phyloP scores from a whole-genome alignment of 2,329 filamentous ascomycete genomes.

The Pestalotiopsis fici region DNA sequence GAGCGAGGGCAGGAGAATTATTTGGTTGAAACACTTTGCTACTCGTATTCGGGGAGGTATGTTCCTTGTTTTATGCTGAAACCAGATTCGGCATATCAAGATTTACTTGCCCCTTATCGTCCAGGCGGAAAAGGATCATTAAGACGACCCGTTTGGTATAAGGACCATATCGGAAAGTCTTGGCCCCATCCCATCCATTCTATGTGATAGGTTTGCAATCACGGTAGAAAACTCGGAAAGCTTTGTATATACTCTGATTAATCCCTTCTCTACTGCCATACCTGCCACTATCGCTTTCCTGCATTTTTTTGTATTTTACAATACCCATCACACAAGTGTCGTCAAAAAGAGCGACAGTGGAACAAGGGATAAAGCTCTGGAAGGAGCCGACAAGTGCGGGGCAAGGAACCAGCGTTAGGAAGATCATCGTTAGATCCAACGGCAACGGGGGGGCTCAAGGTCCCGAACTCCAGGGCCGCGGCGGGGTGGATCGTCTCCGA shows the following conservation, averaged over 20 bases:
- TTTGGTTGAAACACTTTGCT: not conserved
- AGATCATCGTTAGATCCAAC: not conserved
- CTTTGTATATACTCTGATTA: no score
- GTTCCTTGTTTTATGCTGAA: not conserved
- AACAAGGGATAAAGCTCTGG: not conserved
- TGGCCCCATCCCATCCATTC: no score
- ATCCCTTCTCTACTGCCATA: no score
- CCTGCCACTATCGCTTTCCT: no score
- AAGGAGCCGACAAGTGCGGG: not conserved
- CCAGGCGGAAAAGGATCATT: not conserved
- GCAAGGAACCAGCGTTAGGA: no score
- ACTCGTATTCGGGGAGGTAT: not conserved
- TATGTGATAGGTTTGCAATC: no score
- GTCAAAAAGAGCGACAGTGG: not conserved
- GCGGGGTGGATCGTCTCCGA: not conserved
- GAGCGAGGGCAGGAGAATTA: not conserved
- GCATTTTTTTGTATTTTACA: no score
- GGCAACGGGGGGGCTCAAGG: not conserved
- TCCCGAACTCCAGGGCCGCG: not conserved
- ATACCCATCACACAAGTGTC: no score
- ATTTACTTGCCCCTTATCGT: not conserved
- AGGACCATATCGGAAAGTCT: no score
- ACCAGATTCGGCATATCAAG: not conserved
- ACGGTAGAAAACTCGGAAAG: no score
- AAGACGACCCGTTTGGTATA: not conserved